Percentiles rank a stretch among this genome's conserved stretches.
Evolutionary conservation across 305 asterid genomes (phyloP).

Genomic region (Caryopteris hybrid): DNA sequence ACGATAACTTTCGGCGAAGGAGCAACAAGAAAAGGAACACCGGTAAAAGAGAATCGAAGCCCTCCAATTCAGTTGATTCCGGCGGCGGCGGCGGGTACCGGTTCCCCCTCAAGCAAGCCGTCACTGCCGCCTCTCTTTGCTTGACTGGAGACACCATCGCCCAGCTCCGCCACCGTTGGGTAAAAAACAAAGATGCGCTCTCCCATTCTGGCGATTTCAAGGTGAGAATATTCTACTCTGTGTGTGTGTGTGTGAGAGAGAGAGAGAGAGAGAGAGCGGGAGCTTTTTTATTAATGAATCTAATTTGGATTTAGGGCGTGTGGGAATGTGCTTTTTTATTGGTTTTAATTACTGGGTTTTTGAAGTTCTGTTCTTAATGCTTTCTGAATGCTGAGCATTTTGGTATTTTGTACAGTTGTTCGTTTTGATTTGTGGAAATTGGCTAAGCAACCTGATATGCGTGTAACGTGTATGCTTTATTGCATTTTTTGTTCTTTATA

Average conservation of each 20-base stretch:
- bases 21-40: slow-evolving; percentile 19
- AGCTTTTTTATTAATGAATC: neutral
- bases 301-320: neutral
- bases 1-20: slow-evolving; percentile 23
- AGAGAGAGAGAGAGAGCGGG: too few relatives aligned
- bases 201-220: slow-evolving; percentile 27
- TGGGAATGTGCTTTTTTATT: neutral
- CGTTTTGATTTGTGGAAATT: neutral
- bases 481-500: neutral
- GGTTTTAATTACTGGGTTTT: neutral
- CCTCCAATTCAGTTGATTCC: slow-evolving; percentile 36
- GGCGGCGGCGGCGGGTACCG: slow-evolving; percentile 34
- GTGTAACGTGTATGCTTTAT: neutral
- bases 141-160: slow-evolving; percentile 79
- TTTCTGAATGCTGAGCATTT: neutral
- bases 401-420: neutral
- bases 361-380: neutral
- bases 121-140: slow-evolving; percentile 54
- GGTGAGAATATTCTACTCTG: slow-evolving; percentile 13
- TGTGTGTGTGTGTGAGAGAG: neutral
- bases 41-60: slow-evolving; percentile 32
- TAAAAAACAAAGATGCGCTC: slow-evolving; percentile 25
- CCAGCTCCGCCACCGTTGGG: slow-evolving; percentile 63
- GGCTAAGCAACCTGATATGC: neutral
- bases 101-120: slow-evolving; percentile 67